Conservation (phyloP, 192 early-diverging fungal genomes). For the Coemansia asiatica region DNA sequence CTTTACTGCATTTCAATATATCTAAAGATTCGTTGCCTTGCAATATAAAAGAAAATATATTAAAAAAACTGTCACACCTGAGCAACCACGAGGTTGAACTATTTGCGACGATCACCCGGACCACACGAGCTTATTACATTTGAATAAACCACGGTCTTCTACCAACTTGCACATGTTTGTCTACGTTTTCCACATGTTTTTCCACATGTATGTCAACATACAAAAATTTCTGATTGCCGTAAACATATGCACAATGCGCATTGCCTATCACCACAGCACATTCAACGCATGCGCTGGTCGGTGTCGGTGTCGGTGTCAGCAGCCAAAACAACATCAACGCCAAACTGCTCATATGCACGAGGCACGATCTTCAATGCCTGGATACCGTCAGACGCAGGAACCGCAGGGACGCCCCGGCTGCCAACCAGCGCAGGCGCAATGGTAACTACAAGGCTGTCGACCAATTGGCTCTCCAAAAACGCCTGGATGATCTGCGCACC, state of each 20-base stretch:
- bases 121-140: neutral
- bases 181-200: too few species aligned
- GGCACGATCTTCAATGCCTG: slow-evolving; percentile 20
- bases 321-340: slow-evolving; percentile 58
- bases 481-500: slow-evolving; percentile 73
- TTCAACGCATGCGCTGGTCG: neutral
- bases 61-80: too few species aligned
- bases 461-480: slow-evolving; percentile 50
- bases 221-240: too few species aligned
- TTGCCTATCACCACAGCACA: neutral
- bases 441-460: slow-evolving; percentile 59
- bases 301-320: slow-evolving; percentile 15
- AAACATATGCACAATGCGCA: too few species aligned
- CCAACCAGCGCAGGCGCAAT: slow-evolving; percentile 72
- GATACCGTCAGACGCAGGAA: slow-evolving; percentile 7
- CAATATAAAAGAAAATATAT: neutral
- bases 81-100: slow-evolving; percentile 5
- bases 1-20: too few species aligned
- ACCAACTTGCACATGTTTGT: too few species aligned
- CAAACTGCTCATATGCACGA: slow-evolving; percentile 53
- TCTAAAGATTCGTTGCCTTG: neutral
- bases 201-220: too few species aligned
- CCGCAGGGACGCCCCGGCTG: slow-evolving; percentile 56
- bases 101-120: slow-evolving; percentile 3
- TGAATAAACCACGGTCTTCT: too few species aligned